These are phyloP conservation scores for Medicago ruthenica DNA, from an alignment of 306 rosid species.

Conservation along the genomic window DNA sequence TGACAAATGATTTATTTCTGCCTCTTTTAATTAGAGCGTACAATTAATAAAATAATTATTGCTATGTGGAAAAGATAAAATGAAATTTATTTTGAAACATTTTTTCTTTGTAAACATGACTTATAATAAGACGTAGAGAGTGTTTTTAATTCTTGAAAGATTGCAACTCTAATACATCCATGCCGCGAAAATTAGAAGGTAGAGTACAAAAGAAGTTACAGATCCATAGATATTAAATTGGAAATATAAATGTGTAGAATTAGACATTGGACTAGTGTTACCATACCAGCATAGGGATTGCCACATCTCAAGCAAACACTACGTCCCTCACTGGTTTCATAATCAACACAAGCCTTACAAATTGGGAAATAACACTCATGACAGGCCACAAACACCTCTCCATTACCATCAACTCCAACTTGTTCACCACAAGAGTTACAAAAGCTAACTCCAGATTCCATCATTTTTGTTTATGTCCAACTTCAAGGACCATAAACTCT, in stretches of 20 bases:
- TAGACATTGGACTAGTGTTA: constrained; percentile 36
- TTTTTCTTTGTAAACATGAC: neutral
- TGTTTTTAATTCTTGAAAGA: too few species aligned
- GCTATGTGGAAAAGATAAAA: too few species aligned
- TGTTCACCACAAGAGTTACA: constrained; percentile 90
- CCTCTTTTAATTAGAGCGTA: too few species aligned
- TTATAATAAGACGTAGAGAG: neutral
- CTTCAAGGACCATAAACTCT: constrained; percentile 43
- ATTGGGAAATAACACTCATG: constrained; percentile 80
- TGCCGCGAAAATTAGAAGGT: too few species aligned
- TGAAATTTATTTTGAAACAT: too few species aligned
- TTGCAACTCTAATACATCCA: too few species aligned
- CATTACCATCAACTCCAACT: constrained; percentile 74
- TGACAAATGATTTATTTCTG: too few species aligned
- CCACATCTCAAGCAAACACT: constrained; percentile 80
- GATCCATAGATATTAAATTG: neutral
- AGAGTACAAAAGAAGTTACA: too few species aligned
- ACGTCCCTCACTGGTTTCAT: constrained; percentile 79
- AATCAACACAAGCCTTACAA: constrained; percentile 79
- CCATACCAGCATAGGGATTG: constrained; percentile 63
- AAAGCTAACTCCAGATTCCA: constrained; percentile 75
- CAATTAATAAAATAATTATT: too few species aligned
- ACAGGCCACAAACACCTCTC: constrained; percentile 83
- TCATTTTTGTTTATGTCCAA: constrained; percentile 55
- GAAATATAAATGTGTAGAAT: neutral